Conservation (phyloP, 768 basidiomycete genomes). For the Boletus speciosus region DNA sequence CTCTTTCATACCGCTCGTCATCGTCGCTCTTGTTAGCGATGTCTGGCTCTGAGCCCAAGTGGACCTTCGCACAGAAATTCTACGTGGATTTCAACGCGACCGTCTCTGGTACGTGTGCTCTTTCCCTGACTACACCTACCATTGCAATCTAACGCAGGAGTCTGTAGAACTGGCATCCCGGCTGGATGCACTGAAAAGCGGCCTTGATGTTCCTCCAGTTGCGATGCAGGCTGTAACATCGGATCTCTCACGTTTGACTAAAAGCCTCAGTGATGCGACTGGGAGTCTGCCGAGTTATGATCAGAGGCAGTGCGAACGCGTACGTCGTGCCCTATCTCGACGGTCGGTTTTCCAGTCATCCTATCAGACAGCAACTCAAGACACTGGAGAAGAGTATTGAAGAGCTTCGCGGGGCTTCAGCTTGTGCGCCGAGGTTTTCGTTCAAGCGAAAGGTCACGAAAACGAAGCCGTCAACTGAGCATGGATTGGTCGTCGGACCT, state of each 20-base stretch:
- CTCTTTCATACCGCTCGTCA: neutral
- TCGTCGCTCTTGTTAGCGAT: conserved; percentile 2
- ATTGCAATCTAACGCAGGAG: conserved; percentile 13
- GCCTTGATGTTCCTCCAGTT: conserved; percentile 29
- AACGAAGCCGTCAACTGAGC: conserved; percentile 10
- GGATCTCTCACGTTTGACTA: conserved; percentile 57
- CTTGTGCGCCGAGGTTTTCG: conserved; percentile 59
- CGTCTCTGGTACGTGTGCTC: conserved; percentile 23
- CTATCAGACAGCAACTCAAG: conserved; percentile 56
- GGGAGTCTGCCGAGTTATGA: conserved; percentile 68
- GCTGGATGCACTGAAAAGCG: conserved; percentile 39
- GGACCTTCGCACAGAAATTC: conserved; percentile 32
- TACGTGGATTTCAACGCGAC: conserved; percentile 20
- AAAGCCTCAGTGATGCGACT: conserved; percentile 60
- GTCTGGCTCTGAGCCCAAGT: conserved; percentile 21
- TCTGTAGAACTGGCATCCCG: conserved; percentile 47
- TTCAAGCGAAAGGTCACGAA: conserved; percentile 53
- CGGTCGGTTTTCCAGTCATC: conserved; percentile 9
- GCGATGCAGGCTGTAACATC: conserved; percentile 42
- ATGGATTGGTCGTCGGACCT: neutral
- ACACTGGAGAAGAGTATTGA: conserved; percentile 55
- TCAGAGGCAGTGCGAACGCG: conserved; percentile 67
- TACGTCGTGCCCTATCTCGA: conserved; percentile 33
- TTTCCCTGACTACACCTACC: neutral
- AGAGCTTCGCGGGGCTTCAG: conserved; percentile 41